Base-by-base conservation (phyloP, 768 basidiomycete genomes). In the Psilocybe cyanescens region DNA sequence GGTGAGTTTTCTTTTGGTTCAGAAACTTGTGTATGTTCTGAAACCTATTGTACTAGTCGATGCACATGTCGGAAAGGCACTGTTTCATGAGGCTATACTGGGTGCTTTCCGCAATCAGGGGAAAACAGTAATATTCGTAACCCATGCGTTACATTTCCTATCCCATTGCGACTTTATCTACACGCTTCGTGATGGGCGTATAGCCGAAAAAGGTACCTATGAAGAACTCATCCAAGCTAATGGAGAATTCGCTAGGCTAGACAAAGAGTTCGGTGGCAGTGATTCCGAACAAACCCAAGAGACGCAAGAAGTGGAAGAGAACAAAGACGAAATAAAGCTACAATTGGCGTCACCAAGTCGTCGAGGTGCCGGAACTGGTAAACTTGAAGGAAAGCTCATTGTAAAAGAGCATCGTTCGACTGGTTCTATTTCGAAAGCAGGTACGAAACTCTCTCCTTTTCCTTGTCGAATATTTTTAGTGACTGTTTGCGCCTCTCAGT, bases 131-230 rank as follows among this genome's bases (percentile, higher is more conserved):
- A 80, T 96, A 51, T 84, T 96, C 60, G 92, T 95, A 37, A 96
- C 94, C 0, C 92, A 95, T 71, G 92, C 91, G 1, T 78, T 95
- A 14, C 92, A 96, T 74, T 89, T 95, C 77, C 79, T 96, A 11
- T 87, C 91, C 0, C 76, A 88, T 56, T 91, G 90, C 50, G 92
- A 95, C 74, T 89, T 90, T 68, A 89, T 96, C 67, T 86, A 88
- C 72, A 86, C 86, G 28, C 72, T 96, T 59, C 80, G 82, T 29
- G 84, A 90, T 60, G 94, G 94, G 8, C 78, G 75, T 33, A 84
- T 96, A 62, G 81, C 82, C 11, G 93, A 95, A 72, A 84, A 81
- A 19, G 94, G 94, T 3, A 83, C 86, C 0, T 89, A 83, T 66
- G 67, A 75, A 7, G 76, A 87, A 35, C 78, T 91, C 14, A 73